Conservation (phyloP, 2,329 filamentous ascomycete species). For the Xylariaceae sp. region DNA sequence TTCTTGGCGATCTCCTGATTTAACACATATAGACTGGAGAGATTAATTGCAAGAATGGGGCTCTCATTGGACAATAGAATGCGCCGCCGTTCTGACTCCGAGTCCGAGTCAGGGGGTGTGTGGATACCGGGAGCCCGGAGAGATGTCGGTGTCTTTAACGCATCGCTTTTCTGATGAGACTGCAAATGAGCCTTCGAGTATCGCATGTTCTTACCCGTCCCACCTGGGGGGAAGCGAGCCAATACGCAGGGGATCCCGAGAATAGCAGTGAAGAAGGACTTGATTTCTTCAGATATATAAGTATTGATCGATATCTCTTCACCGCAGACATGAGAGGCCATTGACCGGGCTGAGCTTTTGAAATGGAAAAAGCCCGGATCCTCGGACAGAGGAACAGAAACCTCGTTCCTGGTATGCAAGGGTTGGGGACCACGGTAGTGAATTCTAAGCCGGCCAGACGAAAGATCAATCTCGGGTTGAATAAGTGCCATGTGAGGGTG, state of each 20-base stretch:
- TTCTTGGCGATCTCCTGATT: constrained; percentile 67
- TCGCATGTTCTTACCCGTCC: constrained; percentile 57
- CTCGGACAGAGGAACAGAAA: constrained; percentile 63
- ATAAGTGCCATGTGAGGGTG: constrained; percentile 86
- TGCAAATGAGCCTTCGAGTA: constrained; percentile 71
- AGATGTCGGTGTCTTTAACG: constrained; percentile 39
- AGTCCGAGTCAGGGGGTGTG: constrained; percentile 58
- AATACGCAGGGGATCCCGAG: constrained; percentile 79
- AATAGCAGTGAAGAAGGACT: constrained; percentile 72
- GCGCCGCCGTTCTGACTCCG: constrained; percentile 45
- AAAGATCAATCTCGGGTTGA: constrained; percentile 70
- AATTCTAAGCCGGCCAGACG: constrained; percentile 63
- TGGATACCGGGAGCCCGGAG: constrained; percentile 54
- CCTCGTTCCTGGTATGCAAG: constrained; percentile 26
- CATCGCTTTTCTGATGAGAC: constrained; percentile 46
- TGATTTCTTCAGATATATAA: constrained; percentile 66
- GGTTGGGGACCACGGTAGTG: constrained; percentile 40
- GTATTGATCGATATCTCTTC: constrained; percentile 69
- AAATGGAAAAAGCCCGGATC: constrained; percentile 58
- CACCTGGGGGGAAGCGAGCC: constrained; percentile 75
- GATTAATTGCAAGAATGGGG: constrained; percentile 81
- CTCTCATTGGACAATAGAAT: constrained; percentile 91
- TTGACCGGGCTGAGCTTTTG: constrained; percentile 36
- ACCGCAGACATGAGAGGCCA: constrained; percentile 74
- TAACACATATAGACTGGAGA: constrained; percentile 73